Evolutionary conservation across 176 grass and related monocot genomes (phyloP).

Genomic region (Triticum aestivum): IWGSC_CS_RefSeq_v2.1 NC_057800.1:100395413-100395912

Average conservation of each 20-base stretch:
- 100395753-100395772: constrained; percentile 82
- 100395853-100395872: not conserved
- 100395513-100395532: constrained; percentile 69
- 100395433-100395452: constrained; percentile 60
- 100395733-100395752: constrained; percentile 76
- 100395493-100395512: constrained; percentile 44
- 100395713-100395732: constrained; percentile 57
- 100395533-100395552: constrained; percentile 45
- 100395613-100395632: not conserved
- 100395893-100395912: constrained; percentile 26
- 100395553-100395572: constrained; percentile 30
- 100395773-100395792: constrained; percentile 63
- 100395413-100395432: constrained; percentile 55
- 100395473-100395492: constrained; percentile 35
- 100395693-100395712: constrained; percentile 66
- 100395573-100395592: constrained; percentile 37
- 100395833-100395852: constrained; percentile 53
- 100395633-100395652: constrained; percentile 43
- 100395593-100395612: not conserved
- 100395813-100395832: constrained; percentile 74
- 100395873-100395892: not conserved
- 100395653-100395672: constrained; percentile 39
- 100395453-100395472: constrained; percentile 44
- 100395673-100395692: constrained; percentile 11
- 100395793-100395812: constrained; percentile 70